phyloP scores from a whole-genome alignment of 305 asterid species.

The Solanum aculeatissimum region DNA sequence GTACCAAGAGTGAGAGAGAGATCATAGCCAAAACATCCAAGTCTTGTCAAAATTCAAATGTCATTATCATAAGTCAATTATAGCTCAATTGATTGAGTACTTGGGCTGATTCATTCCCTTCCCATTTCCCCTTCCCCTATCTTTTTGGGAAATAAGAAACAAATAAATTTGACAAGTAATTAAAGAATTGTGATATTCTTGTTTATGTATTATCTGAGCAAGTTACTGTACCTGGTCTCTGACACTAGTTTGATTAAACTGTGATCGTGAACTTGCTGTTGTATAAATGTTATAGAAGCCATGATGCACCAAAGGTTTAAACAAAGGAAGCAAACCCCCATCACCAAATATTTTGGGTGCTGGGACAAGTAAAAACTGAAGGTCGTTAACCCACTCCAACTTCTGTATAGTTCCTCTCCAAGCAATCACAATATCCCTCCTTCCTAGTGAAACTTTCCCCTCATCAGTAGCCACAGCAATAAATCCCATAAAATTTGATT shows the following conservation, averaged over 20 bases:
- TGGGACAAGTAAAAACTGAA: conserved; percentile 21
- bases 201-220: conserved; percentile 8
- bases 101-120: too few relatives aligned
- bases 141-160: too few relatives aligned
- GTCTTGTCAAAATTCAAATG: too few relatives aligned
- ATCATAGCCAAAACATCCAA: too few relatives aligned
- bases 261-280: conserved; percentile 34
- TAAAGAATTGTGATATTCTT: background rate
- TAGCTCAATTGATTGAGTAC: too few relatives aligned
- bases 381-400: conserved; percentile 58
- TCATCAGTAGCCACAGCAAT: conserved; percentile 62
- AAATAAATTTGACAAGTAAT: background rate
- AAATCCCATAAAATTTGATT: conserved; percentile 66
- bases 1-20: too few relatives aligned
- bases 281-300: conserved; percentile 64
- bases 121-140: too few relatives aligned
- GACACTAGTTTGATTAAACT: conserved; percentile 35
- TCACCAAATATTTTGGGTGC: conserved; percentile 39
- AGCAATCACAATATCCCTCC: conserved; percentile 56
- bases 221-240: conserved; percentile 41
- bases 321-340: background rate
- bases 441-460: conserved; percentile 41
- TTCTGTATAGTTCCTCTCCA: conserved; percentile 54
- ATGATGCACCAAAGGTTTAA: conserved; percentile 32
- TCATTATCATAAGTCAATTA: too few relatives aligned